phyloP scores from a whole-genome alignment of 1,284 basidiomycete genomes.

The Malassezia dermatis region DNA sequence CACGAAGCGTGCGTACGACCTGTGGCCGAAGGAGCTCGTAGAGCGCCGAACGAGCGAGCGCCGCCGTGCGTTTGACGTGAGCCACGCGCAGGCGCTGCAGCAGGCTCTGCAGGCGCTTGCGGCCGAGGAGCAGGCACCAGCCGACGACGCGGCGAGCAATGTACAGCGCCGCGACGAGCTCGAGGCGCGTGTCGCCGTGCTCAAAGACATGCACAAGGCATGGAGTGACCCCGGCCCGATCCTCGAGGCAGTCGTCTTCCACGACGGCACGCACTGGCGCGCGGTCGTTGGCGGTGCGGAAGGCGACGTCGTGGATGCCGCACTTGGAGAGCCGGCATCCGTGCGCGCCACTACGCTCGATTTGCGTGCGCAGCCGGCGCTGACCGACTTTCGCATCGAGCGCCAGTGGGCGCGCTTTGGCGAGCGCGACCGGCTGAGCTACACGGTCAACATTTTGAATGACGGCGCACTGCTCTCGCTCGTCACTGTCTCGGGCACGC shows the following conservation, averaged over 20 bases:
- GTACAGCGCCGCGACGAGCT: conserved; percentile 37
- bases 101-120: conserved; percentile 32
- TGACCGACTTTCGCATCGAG: conserved; percentile 46
- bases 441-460: conserved; percentile 44
- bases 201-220: conserved; percentile 38
- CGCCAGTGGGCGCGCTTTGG: conserved; percentile 45
- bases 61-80: conserved; percentile 39
- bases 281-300: conserved; percentile 47
- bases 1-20: conserved; percentile 45
- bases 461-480: conserved; percentile 36
- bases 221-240: conserved; percentile 46
- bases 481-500: conserved; percentile 43
- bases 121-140: conserved; percentile 21
- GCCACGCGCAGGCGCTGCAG: conserved; percentile 34
- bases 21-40: conserved; percentile 46
- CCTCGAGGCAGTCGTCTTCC: conserved; percentile 45
- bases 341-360: conserved; percentile 29
- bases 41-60: conserved; percentile 39
- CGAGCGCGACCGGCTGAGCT: conserved; percentile 44
- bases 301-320: conserved; percentile 35
- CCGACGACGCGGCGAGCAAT: conserved; percentile 9
- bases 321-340: conserved; percentile 27
- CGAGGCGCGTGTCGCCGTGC: conserved; percentile 34
- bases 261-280: conserved; percentile 47
- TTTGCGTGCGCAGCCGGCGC: conserved; percentile 24